Conservation (phyloP, 352 stramenopile genomes). For the Phytopythium helicoides region DNA sequence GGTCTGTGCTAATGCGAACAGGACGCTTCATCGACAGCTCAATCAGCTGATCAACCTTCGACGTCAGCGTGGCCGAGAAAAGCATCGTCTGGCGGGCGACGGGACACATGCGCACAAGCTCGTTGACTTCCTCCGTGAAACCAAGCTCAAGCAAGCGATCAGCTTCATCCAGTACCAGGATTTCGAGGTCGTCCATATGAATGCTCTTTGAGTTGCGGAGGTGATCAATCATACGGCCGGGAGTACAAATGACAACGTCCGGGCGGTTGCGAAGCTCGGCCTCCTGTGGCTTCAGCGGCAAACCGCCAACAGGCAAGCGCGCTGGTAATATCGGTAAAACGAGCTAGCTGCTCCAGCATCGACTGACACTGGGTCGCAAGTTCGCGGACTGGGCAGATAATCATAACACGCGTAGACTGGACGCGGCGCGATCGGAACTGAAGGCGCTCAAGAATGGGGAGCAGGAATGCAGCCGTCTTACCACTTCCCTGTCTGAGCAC, state of each 20-base stretch:
- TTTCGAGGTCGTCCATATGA: slow-evolving; percentile 97
- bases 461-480: slow-evolving; percentile 98
- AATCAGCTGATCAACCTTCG: slow-evolving; percentile 97
- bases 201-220: slow-evolving; percentile 97
- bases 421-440: slow-evolving; percentile 90
- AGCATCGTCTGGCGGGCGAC: slow-evolving; percentile 96
- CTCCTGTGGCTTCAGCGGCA: slow-evolving; percentile 91
- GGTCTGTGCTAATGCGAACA: slow-evolving; percentile 93
- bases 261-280: slow-evolving; percentile 94
- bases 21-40: slow-evolving; percentile 96
- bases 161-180: slow-evolving; percentile 93
- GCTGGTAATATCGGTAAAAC: slow-evolving; percentile 95
- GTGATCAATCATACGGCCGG: slow-evolving; percentile 98
- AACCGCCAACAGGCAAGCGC: slow-evolving; percentile 93
- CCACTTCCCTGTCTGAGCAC: slow-evolving; percentile 95
- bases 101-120: slow-evolving; percentile 96
- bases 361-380: slow-evolving; percentile 95
- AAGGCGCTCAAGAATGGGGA: slow-evolving; percentile 97
- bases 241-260: slow-evolving; percentile 98
- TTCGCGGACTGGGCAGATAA: slow-evolving; percentile 97
- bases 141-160: slow-evolving; percentile 98
- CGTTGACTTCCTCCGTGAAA: slow-evolving; percentile 96
- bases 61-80: slow-evolving; percentile 99
- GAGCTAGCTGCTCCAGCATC: slow-evolving; percentile 94
- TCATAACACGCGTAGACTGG: slow-evolving; percentile 92